Evolutionary conservation across 176 grass and related monocot genomes (phyloP).

Genomic region (Carex myosuroides): DNA sequence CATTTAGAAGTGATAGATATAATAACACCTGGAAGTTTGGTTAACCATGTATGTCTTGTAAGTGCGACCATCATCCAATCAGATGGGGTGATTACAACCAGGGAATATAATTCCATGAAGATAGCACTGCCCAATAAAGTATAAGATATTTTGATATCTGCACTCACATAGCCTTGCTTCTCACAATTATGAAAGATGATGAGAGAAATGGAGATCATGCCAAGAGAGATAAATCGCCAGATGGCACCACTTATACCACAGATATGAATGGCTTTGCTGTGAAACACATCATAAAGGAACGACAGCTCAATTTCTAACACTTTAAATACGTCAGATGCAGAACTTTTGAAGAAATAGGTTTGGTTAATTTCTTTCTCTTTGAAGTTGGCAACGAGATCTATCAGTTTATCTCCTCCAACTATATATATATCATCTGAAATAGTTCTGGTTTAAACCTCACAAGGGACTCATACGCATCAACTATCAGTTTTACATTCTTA

Average conservation of each 20-base stretch:
- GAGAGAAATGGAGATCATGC: neutral
- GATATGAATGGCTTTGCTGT: conserved; percentile 27
- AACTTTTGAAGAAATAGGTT: neutral
- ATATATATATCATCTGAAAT: neutral
- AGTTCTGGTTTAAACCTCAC: neutral
- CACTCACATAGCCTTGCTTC: neutral
- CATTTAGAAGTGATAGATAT: neutral
- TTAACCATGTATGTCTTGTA: too few relatives aligned
- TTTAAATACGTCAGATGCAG: neutral
- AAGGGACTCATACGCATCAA: neutral
- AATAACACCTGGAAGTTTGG: neutral
- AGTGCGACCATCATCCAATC: conserved; percentile 23
- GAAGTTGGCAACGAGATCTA: conserved; percentile 17
- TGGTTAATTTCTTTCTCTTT: neutral
- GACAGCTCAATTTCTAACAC: conserved; percentile 41
- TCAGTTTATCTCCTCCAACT: neutral
- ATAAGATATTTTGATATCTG: conserved; percentile 32
- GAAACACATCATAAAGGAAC: conserved; percentile 28
- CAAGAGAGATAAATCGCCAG: conserved; percentile 1
- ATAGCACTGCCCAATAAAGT: conserved; percentile 24
- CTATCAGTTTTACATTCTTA: neutral
- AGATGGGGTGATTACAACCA: conserved; percentile 16
- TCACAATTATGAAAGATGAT: neutral
- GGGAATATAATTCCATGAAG: conserved; percentile 18
- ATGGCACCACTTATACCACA: neutral